Conservation (phyloP, 352 stramenopile genomes). For the Phytophthora tentaculata region DNA sequence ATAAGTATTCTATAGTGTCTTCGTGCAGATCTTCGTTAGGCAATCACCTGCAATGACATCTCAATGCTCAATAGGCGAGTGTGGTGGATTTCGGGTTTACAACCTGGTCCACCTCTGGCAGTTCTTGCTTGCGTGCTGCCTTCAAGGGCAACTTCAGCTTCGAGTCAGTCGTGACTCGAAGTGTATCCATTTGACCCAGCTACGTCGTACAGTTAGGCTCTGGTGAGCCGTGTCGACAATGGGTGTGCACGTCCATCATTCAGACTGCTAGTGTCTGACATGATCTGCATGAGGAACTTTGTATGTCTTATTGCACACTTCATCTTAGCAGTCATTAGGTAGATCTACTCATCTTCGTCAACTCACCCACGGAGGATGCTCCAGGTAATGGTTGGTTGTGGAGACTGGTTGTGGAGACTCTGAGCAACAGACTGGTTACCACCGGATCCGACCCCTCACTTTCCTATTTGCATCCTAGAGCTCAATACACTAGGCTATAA, state of each 20-base stretch:
- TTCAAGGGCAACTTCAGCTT: no score
- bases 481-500: slow-evolving; percentile 7
- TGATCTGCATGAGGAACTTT: not conserved
- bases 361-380: not conserved
- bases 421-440: not conserved
- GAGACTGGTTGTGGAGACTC: not conserved
- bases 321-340: not conserved
- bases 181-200: no score
- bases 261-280: not conserved
- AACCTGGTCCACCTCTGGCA: no score
- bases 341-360: not conserved
- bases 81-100: no score
- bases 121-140: no score
- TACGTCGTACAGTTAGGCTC: no score
- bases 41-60: no score
- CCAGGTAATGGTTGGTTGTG: not conserved
- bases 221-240: not conserved
- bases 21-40: no score
- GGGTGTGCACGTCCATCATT: not conserved
- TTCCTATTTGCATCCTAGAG: not conserved
- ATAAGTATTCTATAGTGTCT: no score
- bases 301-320: not conserved
- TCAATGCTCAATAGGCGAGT: no score
- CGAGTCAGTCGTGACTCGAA: no score
- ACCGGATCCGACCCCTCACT: not conserved